Evolutionary conservation across 2,329 filamentous ascomycete species (phyloP).

Genomic region (Didymosphaeria variabile): DNA sequence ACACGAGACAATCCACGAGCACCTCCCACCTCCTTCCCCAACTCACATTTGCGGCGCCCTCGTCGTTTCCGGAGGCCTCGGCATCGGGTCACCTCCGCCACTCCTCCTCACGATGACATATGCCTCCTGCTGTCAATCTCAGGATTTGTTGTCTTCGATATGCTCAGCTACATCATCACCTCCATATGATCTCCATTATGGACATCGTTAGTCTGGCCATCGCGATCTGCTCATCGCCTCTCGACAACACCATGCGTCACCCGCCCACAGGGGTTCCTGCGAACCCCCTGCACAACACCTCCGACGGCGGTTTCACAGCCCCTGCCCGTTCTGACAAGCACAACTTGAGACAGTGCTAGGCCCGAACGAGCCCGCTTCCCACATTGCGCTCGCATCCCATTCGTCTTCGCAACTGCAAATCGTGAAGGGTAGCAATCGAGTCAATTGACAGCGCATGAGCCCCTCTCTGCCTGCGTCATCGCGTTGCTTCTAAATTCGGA

Average conservation of each 20-base stretch:
- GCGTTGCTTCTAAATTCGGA: slow-evolving; percentile 12
- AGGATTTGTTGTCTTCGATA: slow-evolving; percentile 13
- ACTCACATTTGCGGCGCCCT: slow-evolving; percentile 37
- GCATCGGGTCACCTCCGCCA: slow-evolving; percentile 18
- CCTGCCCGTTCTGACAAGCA: slow-evolving; percentile 10
- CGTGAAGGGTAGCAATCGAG: neutral
- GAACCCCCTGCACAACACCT: slow-evolving; percentile 15
- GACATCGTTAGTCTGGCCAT: neutral
- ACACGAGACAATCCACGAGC: slow-evolving; percentile 14
- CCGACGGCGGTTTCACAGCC: slow-evolving; percentile 22
- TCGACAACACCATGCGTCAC: slow-evolving; percentile 16
- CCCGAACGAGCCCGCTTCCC: slow-evolving; percentile 16
- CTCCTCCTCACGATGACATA: slow-evolving; percentile 6
- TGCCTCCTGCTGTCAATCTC: neutral
- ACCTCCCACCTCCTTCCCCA: slow-evolving; percentile 5
- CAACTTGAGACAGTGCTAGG: slow-evolving; percentile 20
- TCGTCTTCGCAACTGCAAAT: neutral
- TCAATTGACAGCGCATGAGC: slow-evolving; percentile 4
- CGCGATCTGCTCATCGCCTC: slow-evolving; percentile 1
- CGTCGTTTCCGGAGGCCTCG: slow-evolving; percentile 38
- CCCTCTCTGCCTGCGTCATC: slow-evolving; percentile 8
- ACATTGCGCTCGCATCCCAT: slow-evolving; percentile 8
- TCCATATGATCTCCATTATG: slow-evolving; percentile 3
- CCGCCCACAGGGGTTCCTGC: slow-evolving; percentile 1
- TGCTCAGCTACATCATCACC: slow-evolving; percentile 7